Conservation (phyloP, 768 basidiomycete species). For the Suillus cothurnatus region DNA sequence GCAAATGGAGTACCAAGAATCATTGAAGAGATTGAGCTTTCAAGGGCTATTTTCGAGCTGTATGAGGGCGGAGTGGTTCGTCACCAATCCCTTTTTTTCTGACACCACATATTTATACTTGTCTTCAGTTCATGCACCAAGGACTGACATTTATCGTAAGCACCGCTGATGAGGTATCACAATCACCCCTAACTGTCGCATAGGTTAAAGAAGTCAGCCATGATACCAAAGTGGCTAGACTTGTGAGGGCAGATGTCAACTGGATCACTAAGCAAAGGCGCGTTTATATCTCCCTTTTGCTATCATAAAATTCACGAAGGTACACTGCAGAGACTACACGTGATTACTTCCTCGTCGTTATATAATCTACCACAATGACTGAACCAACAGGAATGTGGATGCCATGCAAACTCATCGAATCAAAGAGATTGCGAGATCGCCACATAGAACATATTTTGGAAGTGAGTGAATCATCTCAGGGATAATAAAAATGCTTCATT, state of each 20-base stretch:
- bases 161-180: conserved; percentile 1
- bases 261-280: conserved; percentile 79
- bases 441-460: conserved; percentile 68
- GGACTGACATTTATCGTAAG: conserved; percentile 77
- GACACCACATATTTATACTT: conserved; percentile 9
- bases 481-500: conserved; percentile 1
- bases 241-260: conserved; percentile 75
- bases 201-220: conserved; percentile 83
- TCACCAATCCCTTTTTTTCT: conserved; percentile 14
- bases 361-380: background rate
- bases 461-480: conserved; percentile 43
- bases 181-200: background rate
- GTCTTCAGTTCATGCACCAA: conserved; percentile 79
- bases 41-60: conserved; percentile 82
- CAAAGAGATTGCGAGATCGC: conserved; percentile 58
- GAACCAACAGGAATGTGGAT: conserved; percentile 63
- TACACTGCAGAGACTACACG: conserved; percentile 67
- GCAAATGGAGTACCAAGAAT: conserved; percentile 37
- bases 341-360: conserved; percentile 34
- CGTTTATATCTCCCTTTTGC: conserved; percentile 10
- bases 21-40: conserved; percentile 83
- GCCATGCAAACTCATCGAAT: conserved; percentile 78
- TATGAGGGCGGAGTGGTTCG: conserved; percentile 87
- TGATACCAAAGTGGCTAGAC: conserved; percentile 70
- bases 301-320: background rate